Evolutionary conservation across 1,139 yeast genomes (phyloP).

Genomic region (Suhomyces choctaworum): DNA sequence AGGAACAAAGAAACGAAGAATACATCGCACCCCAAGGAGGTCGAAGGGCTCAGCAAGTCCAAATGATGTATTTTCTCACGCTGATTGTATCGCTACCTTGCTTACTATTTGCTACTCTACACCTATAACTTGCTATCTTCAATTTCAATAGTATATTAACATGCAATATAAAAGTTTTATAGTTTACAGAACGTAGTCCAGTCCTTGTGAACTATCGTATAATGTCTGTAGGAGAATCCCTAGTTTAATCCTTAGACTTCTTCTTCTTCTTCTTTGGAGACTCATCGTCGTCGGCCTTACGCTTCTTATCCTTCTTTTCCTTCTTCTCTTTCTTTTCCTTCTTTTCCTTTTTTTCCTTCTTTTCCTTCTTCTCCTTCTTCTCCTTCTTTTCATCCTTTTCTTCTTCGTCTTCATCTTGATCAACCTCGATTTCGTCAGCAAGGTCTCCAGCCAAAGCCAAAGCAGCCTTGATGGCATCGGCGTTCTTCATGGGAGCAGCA

Average conservation of each 20-base stretch:
- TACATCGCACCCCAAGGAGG: too few species aligned
- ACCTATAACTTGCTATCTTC: too few species aligned
- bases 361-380: slow-evolving; percentile 55
- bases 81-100: too few species aligned
- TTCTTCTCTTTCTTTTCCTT: slow-evolving; percentile 57
- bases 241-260: slow-evolving; percentile 21
- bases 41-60: too few species aligned
- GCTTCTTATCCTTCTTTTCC: slow-evolving; percentile 56
- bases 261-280: slow-evolving; percentile 22
- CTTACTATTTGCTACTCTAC: too few species aligned
- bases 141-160: slow-evolving; percentile 15
- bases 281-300: slow-evolving; percentile 52
- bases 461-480: slow-evolving; percentile 92
- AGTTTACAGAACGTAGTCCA: slow-evolving; percentile 17
- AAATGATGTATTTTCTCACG: too few species aligned
- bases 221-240: slow-evolving; percentile 1
- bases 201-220: slow-evolving; percentile 1
- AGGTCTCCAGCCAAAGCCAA: slow-evolving; percentile 60
- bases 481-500: slow-evolving; percentile 92
- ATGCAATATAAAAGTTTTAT: slow-evolving; percentile 19
- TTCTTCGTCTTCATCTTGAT: slow-evolving; percentile 32
- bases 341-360: slow-evolving; percentile 53
- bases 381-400: slow-evolving; percentile 36
- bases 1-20: slow-evolving; percentile 16
- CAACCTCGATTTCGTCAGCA: slow-evolving; percentile 32